These are phyloP conservation scores for Allantophomopsis lycopodina DNA, from an alignment of 2,329 filamentous ascomycete genomes.

Conservation along the genomic window DNA sequence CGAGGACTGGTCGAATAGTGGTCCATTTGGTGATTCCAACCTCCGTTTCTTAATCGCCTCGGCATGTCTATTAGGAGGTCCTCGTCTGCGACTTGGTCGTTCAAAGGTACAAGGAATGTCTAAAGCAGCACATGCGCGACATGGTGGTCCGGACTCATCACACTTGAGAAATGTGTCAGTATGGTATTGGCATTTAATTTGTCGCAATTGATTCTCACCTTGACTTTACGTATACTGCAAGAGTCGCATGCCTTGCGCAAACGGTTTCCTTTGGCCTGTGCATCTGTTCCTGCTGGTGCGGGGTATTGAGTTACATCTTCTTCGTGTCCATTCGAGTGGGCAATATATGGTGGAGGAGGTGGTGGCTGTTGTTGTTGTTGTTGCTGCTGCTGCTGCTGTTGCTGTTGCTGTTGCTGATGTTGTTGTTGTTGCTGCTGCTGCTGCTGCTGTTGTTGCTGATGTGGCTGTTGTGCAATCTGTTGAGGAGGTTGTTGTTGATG, in stretches of 20 bases:
- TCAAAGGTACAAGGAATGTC: slow-evolving; percentile 57
- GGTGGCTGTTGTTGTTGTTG: slow-evolving; percentile 3
- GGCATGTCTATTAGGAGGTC: slow-evolving; percentile 52
- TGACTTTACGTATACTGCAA: slow-evolving; percentile 37
- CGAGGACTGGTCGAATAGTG: slow-evolving; percentile 14
- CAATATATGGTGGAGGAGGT: slow-evolving; percentile 5
- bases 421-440: neutral
- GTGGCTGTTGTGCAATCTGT: neutral
- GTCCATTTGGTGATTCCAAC: slow-evolving; percentile 17
- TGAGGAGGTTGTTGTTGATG: neutral
- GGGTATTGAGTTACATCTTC: slow-evolving; percentile 3
- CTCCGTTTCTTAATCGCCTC: slow-evolving; percentile 51
- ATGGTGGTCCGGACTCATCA: slow-evolving; percentile 52
- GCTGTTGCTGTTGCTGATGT: neutral
- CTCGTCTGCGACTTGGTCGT: slow-evolving; percentile 46
- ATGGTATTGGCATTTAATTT: neutral
- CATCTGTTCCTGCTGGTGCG: slow-evolving; percentile 5
- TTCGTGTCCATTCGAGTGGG: slow-evolving; percentile 7
- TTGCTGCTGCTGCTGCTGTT: neutral
- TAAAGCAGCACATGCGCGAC: slow-evolving; percentile 47
- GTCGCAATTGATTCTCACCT: slow-evolving; percentile 20
- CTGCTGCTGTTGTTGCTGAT: neutral
- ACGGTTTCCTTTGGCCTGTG: slow-evolving; percentile 17
- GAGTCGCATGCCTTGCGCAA: slow-evolving; percentile 36
- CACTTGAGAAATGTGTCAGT: slow-evolving; percentile 27